These are phyloP conservation scores for Plasmodium chabaudi DNA, from an alignment of 169 alveolate genomes.

Conservation along the genomic window DNA sequence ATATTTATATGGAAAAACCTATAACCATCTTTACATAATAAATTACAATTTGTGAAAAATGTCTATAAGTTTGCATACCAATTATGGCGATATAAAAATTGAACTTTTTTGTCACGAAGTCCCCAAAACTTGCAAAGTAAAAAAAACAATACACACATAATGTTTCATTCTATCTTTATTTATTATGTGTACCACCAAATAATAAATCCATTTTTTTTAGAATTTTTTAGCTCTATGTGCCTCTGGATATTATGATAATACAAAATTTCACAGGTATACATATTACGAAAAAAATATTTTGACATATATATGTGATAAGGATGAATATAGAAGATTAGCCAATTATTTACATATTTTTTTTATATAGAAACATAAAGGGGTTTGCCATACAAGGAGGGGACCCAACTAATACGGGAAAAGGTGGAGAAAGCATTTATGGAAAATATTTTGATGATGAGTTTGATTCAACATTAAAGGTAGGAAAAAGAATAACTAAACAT, in stretches of 20 bases:
- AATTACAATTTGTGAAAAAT: conserved; percentile 14
- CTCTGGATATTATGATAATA: conserved; percentile 80
- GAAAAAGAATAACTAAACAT: not conserved
- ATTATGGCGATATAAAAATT: conserved; percentile 76
- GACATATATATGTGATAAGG: not conserved
- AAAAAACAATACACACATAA: not conserved
- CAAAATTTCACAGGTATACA: conserved; percentile 78
- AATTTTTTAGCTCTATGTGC: conserved; percentile 85
- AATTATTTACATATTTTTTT: not conserved
- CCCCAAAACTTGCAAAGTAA: conserved; percentile 87
- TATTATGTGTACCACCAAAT: not conserved
- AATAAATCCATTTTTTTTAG: conserved; percentile 20
- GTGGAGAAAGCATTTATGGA: conserved; percentile 97
- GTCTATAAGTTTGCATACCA: conserved; percentile 74
- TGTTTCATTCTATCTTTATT: not conserved
- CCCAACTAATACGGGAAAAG: conserved; percentile 98
- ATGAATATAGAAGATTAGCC: too few relatives aligned
- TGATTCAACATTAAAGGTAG: conserved; percentile 93
- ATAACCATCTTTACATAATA: not conserved
- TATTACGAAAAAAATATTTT: not conserved
- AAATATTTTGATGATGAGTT: conserved; percentile 96
- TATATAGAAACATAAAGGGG: conserved; percentile 94
- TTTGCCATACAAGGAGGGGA: conserved; percentile 99
- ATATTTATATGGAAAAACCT: not conserved
- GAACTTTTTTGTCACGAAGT: conserved; percentile 88